Evolutionary conservation across 2,329 filamentous ascomycete species (phyloP).

Genomic region (Fusarium bulbicola): DNA sequence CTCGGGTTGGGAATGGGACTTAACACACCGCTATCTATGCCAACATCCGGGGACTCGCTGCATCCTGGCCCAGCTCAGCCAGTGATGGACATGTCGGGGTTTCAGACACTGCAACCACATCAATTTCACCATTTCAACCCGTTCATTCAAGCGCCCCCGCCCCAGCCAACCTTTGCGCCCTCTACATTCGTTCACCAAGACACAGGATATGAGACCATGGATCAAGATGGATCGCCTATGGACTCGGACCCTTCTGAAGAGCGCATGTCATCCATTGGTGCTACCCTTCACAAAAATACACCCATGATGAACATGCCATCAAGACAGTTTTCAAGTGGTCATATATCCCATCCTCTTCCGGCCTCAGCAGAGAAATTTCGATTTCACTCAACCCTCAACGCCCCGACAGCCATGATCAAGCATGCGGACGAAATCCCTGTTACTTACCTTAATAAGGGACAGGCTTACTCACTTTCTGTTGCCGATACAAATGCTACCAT

Average conservation of each 20-base stretch:
- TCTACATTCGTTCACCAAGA: conserved; percentile 84
- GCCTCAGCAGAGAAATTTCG: conserved; percentile 78
- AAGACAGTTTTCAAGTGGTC: conserved; percentile 57
- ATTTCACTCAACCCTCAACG: conserved; percentile 89
- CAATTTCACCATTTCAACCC: conserved; percentile 75
- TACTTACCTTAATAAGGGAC: conserved; percentile 98
- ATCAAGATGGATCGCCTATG: conserved; percentile 76
- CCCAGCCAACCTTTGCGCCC: conserved; percentile 73
- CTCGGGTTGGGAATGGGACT: conserved; percentile 79
- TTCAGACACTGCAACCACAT: conserved; percentile 69
- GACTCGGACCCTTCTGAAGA: conserved; percentile 62
- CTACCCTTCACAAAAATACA: conserved; percentile 69
- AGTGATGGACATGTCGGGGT: conserved; percentile 73
- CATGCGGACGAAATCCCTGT: conserved; percentile 90
- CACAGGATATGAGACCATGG: conserved; percentile 81
- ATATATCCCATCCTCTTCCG: conserved; percentile 58
- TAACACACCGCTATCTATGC: conserved; percentile 82
- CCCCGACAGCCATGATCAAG: conserved; percentile 96
- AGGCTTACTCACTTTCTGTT: conserved; percentile 89
- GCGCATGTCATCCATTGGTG: conserved; percentile 65
- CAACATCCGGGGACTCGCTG: conserved; percentile 71
- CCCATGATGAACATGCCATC: conserved; percentile 68
- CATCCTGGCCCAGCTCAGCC: conserved; percentile 61
- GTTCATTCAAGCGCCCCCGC: conserved; percentile 70
- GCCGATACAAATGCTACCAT: conserved; percentile 76